Evolutionary conservation across 208 protist species (phyloP).

Genomic region (Herpetomonas tarakana): DNA sequence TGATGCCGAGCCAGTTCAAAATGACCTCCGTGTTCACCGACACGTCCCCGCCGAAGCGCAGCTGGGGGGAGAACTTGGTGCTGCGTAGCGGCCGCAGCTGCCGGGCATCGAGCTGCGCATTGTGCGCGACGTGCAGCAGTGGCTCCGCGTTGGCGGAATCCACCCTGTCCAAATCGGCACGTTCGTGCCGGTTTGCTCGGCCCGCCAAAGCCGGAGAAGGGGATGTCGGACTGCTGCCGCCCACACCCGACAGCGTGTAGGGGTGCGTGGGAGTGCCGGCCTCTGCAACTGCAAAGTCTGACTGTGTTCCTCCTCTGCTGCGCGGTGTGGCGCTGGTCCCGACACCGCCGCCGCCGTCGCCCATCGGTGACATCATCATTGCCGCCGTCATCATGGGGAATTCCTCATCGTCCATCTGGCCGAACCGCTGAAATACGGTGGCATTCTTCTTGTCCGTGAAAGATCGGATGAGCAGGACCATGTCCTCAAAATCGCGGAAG

Average conservation of each 20-base stretch:
- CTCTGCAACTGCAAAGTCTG: not conserved
- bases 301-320: not conserved
- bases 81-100: constrained; percentile 47
- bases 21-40: constrained; percentile 89
- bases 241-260: too few species aligned
- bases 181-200: not conserved
- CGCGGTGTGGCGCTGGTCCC: not conserved
- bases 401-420: constrained; percentile 24
- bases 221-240: not conserved
- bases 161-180: not conserved
- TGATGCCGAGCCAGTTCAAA: constrained; percentile 85
- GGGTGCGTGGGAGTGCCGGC: not conserved
- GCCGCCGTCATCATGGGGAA: constrained; percentile 8
- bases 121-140: not conserved
- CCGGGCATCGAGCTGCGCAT: constrained; percentile 22
- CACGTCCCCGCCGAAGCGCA: constrained; percentile 86
- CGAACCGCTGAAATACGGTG: constrained; percentile 75
- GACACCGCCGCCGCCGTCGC: not conserved
- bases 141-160: not conserved
- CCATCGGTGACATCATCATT: too few species aligned
- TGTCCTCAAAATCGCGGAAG: constrained; percentile 85
- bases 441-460: constrained; percentile 74
- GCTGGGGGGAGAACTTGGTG: constrained; percentile 79
- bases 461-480: constrained; percentile 70
- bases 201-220: not conserved